These are phyloP conservation scores for Capronia americana DNA, from an alignment of 2,329 filamentous ascomycete genomes.

Conservation along the genomic window DNA sequence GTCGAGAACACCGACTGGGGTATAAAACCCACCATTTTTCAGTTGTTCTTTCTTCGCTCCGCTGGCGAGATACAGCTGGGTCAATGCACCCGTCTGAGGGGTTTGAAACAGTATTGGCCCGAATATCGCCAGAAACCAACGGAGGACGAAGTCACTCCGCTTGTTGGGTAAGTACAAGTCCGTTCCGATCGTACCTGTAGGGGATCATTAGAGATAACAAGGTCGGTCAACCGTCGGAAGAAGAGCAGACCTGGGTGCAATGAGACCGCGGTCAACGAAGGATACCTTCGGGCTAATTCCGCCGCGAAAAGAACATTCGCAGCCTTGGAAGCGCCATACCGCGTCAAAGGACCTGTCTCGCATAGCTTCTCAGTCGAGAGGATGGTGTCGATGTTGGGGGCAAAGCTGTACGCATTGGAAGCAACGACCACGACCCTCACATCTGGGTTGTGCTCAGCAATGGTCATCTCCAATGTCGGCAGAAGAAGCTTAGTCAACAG, in stretches of 20 bases:
- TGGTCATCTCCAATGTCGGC: slow-evolving; percentile 48
- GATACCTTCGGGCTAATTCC: slow-evolving; percentile 54
- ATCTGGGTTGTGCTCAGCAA: slow-evolving; percentile 40
- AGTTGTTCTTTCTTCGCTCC: neutral
- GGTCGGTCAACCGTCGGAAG: neutral
- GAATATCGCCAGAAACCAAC: neutral
- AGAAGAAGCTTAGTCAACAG: slow-evolving; percentile 53
- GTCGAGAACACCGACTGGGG: slow-evolving; percentile 1
- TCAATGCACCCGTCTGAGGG: neutral
- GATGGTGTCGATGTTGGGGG: slow-evolving; percentile 47
- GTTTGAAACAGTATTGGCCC: neutral
- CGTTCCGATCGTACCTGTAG: neutral
- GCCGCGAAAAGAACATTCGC: slow-evolving; percentile 57
- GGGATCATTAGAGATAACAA: neutral
- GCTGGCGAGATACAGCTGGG: slow-evolving; percentile 2
- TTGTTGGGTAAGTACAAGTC: slow-evolving; percentile 4
- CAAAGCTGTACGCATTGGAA: slow-evolving; percentile 47
- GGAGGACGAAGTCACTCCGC: neutral
- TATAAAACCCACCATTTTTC: neutral
- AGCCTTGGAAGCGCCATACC: slow-evolving; percentile 59
- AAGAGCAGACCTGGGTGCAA: slow-evolving; percentile 1
- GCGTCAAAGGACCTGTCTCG: slow-evolving; percentile 48
- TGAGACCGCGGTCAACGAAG: slow-evolving; percentile 30
- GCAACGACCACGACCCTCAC: slow-evolving; percentile 48
- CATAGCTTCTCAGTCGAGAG: slow-evolving; percentile 47